These are phyloP conservation scores for Luffa aegyptiaca DNA, from an alignment of 306 rosid species.

Conservation along the genomic window DNA sequence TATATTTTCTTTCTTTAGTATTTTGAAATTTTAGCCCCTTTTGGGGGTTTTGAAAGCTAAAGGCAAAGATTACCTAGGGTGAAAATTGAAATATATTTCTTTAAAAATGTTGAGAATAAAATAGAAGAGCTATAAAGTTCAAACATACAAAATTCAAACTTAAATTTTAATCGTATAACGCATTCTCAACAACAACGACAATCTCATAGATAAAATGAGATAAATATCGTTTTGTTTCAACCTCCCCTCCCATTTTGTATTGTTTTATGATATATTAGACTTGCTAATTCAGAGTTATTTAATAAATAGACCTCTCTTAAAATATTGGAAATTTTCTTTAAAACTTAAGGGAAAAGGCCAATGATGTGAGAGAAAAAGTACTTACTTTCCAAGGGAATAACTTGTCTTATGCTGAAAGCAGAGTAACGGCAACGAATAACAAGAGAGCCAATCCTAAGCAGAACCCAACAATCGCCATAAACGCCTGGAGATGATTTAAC, in stretches of 20 bases:
- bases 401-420: conserved; percentile 55
- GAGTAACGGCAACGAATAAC: conserved; percentile 52
- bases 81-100: background rate
- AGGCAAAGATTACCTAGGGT: background rate
- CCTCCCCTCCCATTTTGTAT: background rate
- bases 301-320: background rate
- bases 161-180: background rate
- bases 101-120: background rate
- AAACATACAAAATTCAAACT: background rate
- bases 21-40: background rate
- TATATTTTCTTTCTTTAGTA: background rate
- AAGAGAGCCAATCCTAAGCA: conserved; percentile 61
- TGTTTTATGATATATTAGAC: background rate
- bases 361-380: background rate
- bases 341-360: background rate
- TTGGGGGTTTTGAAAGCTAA: background rate
- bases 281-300: background rate
- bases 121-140: background rate
- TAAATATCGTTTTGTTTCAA: background rate
- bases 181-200: background rate
- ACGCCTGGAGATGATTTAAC: conserved; percentile 45
- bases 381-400: background rate
- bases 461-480: conserved; percentile 47
- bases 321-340: background rate
- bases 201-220: background rate